Evolutionary conservation across 2,329 filamentous ascomycete genomes (phyloP), one percentile per base, ranked within the genome.

Genomic region (Zarea fungicola): DNA sequence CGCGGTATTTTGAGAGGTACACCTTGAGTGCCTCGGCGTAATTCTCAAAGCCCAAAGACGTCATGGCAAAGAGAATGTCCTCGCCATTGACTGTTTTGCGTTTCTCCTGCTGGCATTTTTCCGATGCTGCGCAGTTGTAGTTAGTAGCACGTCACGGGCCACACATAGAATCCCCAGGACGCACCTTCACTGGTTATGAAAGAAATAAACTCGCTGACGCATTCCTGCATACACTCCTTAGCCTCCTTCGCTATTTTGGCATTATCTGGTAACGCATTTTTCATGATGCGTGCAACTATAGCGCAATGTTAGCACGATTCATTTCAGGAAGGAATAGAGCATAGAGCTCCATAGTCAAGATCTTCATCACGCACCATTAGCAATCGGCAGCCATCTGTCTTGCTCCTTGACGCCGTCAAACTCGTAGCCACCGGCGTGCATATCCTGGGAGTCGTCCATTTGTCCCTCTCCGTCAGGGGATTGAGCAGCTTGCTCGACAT

Each of bases 171-270:
- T 39, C 14, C 45, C 44, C 14, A 28, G 45, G 43, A 74, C 86
- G 65, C 69, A 96, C 93, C 93, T 79, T 99, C 93, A 68, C 92
- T 97, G 29, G 93, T 99, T 65, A 99, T 97, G 77, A 99, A 99
- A 6, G 89, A 96, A 75, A 99, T 99, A 70, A 99, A 99, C 73
- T 99, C 93, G 83, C 91, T 96, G 51, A 99, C 93, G 65, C 93
- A 99, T 70, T 99, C 93, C 70, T 99, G 93, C 93, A 99, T 97
- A 72, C 93, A 99, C 68, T 99, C 93, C 70, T 99, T 99, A 49
- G 93, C 93, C 67, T 99, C 93, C 67, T 99, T 99, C 52, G 91
- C 91, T 54, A 99, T 99, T 73, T 99, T 99, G 58, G 93, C 93
- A 65, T 99, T 99, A 57, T 99, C 93, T 44, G 93, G 93, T 42